Evolutionary conservation across 1,284 basidiomycete species (phyloP).

Genomic region (Marasmius oreades): DNA sequence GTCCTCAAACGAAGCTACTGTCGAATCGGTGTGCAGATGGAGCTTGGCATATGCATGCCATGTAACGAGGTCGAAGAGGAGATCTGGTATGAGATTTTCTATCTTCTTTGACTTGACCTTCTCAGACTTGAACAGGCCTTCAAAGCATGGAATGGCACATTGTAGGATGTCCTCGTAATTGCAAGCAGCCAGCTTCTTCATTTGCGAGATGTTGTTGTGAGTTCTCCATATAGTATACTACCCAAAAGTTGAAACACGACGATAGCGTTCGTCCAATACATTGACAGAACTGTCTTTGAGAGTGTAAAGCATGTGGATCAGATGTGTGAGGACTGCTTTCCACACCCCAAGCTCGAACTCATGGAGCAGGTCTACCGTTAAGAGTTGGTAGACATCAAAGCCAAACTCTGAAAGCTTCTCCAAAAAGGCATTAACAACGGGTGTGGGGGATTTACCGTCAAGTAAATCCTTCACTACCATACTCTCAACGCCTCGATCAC

Average conservation of each 20-base stretch:
- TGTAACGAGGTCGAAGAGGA: slow-evolving; percentile 7
- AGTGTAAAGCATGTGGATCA: slow-evolving; percentile 20
- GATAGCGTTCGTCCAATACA: slow-evolving; percentile 10
- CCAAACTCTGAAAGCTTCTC: slow-evolving; percentile 7
- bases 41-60: slow-evolving; percentile 22
- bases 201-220: too few species aligned
- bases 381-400: slow-evolving; percentile 14
- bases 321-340: slow-evolving; percentile 22
- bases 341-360: too few species aligned
- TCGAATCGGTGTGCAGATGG: too few species aligned
- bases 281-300: not conserved
- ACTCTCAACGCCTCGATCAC: slow-evolving; percentile 11
- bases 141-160: slow-evolving; percentile 23
- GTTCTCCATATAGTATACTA: slow-evolving; percentile 29
- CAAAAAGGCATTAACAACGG: too few species aligned
- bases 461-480: slow-evolving; percentile 11
- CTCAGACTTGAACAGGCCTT: slow-evolving; percentile 19
- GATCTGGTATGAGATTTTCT: slow-evolving; percentile 9
- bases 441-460: too few species aligned
- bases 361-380: not conserved
- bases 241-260: slow-evolving; percentile 7
- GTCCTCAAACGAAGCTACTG: too few species aligned
- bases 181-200: slow-evolving; percentile 29
- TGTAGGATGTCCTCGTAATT: slow-evolving; percentile 33
- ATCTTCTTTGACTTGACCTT: slow-evolving; percentile 11